These are phyloP conservation scores for Dryas alaskensis DNA, from an alignment of 306 rosid species.

Conservation along the genomic window DNA sequence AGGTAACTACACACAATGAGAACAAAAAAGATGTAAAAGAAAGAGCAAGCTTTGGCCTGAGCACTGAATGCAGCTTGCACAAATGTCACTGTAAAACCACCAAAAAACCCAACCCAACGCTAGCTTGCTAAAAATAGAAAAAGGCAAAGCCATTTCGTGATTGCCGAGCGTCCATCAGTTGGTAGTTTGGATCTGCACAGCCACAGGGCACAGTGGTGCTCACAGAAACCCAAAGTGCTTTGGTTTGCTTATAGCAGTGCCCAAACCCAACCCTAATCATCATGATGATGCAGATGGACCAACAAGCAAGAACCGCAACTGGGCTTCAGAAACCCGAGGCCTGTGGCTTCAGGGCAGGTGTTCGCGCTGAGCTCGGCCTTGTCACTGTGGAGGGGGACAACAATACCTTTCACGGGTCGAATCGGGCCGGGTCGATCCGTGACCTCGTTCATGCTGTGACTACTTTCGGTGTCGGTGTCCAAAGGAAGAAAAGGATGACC, in stretches of 20 bases:
- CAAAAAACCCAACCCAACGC: slow-evolving; percentile 50
- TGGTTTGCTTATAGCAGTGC: not conserved
- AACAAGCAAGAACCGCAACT: slow-evolving; percentile 33
- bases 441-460: slow-evolving; percentile 41
- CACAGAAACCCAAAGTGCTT: slow-evolving; percentile 56
- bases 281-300: slow-evolving; percentile 50
- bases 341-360: slow-evolving; percentile 57
- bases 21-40: slow-evolving; percentile 31
- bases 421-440: slow-evolving; percentile 32
- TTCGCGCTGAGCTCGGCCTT: slow-evolving; percentile 36
- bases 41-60: not conserved
- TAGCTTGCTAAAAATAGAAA: slow-evolving; percentile 39
- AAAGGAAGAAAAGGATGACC: slow-evolving; percentile 68
- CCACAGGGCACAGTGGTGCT: slow-evolving; percentile 16
- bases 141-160: slow-evolving; percentile 54
- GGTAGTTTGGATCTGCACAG: slow-evolving; percentile 36
- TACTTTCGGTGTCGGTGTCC: slow-evolving; percentile 48
- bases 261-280: no score
- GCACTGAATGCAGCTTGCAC: slow-evolving; percentile 64
- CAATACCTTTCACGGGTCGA: slow-evolving; percentile 35
- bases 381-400: slow-evolving; percentile 41
- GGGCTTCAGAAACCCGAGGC: slow-evolving; percentile 59
- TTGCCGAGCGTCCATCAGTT: slow-evolving; percentile 63
- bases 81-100: slow-evolving; percentile 59
- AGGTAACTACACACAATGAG: slow-evolving; percentile 22